Evolutionary conservation across 495 filamentous ascomycete species (phyloP), one percentile per base, ranked within the genome.

Genomic region (Penicillium parvum): DNA sequence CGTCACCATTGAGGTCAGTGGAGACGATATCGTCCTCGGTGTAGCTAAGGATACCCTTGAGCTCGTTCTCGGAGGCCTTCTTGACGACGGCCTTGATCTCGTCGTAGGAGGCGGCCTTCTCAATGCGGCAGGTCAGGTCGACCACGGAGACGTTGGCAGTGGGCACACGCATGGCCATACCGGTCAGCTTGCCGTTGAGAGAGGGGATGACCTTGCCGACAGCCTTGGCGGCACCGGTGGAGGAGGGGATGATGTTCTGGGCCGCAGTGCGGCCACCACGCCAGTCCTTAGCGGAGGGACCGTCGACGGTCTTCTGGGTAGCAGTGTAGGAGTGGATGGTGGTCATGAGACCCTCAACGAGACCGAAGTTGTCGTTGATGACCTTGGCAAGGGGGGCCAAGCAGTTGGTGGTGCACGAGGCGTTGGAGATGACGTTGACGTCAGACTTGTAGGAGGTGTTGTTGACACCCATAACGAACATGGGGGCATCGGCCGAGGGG

Each of bases 381-480:
- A 98, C 88, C 85, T 98, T 98, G 74, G 94, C 92, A 52, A 98
- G 85, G 62, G 92, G 92, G 71, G 92, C 92, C 67, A 98, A 76
- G 83, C 92, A 97, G 84, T 98, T 98, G 76, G 92, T 98, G 63
- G 92, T 98, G 79, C 92, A 98, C 59, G 94, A 97, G 54, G 92
- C 92, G 78, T 98, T 98, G 75, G 92, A 97, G 76, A 97, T 85
- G 71, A 98, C 82, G 55, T 86, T 74, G 66, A 92, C 78, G 66
- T 87, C 83, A 65, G 79, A 82, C 71, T 83, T 90, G 82, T 98
- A 98, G 57, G 71, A 75, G 69, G 87, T 77, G 72, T 97, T 78
- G 81, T 98, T 98, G 73, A 98, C 92, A 69, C 92, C 92, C 86
- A 96, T 95, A 61, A 98, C 92, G 80, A 92, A 98, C 92, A 98